Percentiles rank a stretch among this genome's conserved stretches.
Conservation (phyloP, 2,329 filamentous ascomycete genomes). For the Aspergillus pseudoglaucus region DNA sequence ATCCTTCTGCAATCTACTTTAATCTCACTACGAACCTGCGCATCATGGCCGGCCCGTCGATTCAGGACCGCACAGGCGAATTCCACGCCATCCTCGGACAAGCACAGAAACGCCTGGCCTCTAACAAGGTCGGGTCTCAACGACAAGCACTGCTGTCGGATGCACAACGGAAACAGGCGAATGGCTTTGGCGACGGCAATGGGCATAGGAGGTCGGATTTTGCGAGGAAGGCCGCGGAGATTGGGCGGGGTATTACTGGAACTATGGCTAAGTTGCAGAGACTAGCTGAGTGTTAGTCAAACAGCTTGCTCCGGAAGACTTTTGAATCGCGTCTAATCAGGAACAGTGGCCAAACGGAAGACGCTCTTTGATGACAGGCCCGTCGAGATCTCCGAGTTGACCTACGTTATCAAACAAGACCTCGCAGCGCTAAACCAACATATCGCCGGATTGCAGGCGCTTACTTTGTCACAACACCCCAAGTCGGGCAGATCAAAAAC, state of each 20-base stretch:
- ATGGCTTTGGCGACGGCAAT: constrained; percentile 52
- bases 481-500: constrained; percentile 42
- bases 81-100: constrained; percentile 87
- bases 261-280: constrained; percentile 96
- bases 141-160: constrained; percentile 72
- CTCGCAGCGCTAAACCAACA: constrained; percentile 78
- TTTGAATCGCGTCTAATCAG: not conserved
- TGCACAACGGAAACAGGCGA: constrained; percentile 54
- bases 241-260: constrained; percentile 80
- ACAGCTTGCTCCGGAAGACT: not conserved
- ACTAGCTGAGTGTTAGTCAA: constrained; percentile 66
- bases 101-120: constrained; percentile 71
- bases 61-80: constrained; percentile 94
- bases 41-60: constrained; percentile 57
- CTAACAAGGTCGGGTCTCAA: constrained; percentile 70
- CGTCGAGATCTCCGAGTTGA: constrained; percentile 94
- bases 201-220: constrained; percentile 69
- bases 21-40: not conserved
- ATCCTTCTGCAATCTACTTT: not conserved
- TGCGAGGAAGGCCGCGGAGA: constrained; percentile 81
- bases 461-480: constrained; percentile 72
- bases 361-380: constrained; percentile 96
- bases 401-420: constrained; percentile 97
- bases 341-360: constrained; percentile 79
- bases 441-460: constrained; percentile 72